Conservation (phyloP, 2,329 filamentous ascomycete species). For the Cylindrodendrum hubeiense region DNA sequence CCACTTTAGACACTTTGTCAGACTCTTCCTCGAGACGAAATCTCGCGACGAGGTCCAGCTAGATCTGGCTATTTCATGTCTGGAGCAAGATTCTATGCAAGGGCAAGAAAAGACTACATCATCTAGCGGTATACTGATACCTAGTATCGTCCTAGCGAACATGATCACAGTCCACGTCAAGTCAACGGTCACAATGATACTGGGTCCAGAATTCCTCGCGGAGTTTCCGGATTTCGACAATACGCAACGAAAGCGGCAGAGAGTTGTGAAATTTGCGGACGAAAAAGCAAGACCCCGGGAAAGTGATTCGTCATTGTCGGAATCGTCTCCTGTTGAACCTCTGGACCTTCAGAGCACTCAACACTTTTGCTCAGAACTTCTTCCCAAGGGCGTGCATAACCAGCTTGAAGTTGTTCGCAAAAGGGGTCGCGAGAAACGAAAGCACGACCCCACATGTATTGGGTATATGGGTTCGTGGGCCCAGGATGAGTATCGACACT, state of each 20-base stretch:
- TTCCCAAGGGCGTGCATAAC: not conserved
- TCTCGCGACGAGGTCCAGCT: not conserved
- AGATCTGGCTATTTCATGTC: slow-evolving; percentile 3
- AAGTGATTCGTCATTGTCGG: not conserved
- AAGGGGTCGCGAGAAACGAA: not conserved
- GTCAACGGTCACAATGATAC: not conserved
- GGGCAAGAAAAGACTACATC: not conserved
- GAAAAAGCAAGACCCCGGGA: not conserved
- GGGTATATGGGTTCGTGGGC: not conserved
- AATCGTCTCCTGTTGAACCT: not conserved
- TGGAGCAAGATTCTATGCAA: not conserved
- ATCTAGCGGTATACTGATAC: not conserved
- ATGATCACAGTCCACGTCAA: not conserved
- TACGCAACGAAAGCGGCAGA: not conserved
- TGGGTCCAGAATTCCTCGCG: not conserved
- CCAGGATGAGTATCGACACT: not conserved
- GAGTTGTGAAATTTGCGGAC: not conserved
- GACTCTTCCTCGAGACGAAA: not conserved
- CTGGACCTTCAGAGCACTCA: not conserved
- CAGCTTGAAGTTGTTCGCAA: not conserved
- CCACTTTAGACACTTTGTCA: not conserved
- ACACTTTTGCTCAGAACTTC: not conserved
- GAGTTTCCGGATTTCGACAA: not conserved
- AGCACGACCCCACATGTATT: not conserved
- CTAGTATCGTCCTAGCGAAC: not conserved